Base-by-base conservation (phyloP, 805 yeast species). In the Wickerhamiella siamensis region DNA sequence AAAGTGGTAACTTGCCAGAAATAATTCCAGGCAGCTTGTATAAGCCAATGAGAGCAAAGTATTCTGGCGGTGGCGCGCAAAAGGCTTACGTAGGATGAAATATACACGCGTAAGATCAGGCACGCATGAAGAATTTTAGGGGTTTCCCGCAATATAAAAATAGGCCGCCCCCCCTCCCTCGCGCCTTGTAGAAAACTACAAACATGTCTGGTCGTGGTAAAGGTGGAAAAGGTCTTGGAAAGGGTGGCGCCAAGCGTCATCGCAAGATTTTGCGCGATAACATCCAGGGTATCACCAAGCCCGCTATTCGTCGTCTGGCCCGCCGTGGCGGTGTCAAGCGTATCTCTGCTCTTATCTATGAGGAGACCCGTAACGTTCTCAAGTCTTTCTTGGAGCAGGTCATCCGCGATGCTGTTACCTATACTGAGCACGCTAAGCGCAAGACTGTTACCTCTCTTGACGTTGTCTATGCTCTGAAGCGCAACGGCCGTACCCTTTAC, bases 291-390 rank as follows among this genome's bases (percentile, higher is more conserved):
- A 88, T 88, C 66, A 88, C 98, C 51, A 88, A 88, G 79, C 98
- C 98, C 65, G 98, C 98, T 64, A 88, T 88, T 65, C 86, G 98
- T 77, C 88, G 98, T 83, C 81, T 88, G 61, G 98, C 98, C 41
- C 88, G 98, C 80, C 86, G 98, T 83, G 98, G 98, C 74, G 98
- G 98, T 87, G 98, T 88, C 65, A 88, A 88, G 81, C 95, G 98
- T 83, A 88, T 88, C 62, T 88, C 97, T 51, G 97, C 95, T 67
- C 74, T 87, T 65, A 88, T 88, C 67, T 88, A 88, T 75, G 98
- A 88, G 72, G 96, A 88, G 74, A 95, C 91, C 63, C 86, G 98
- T 76, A 87, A 81, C 57, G 96, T 91, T 56, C 75, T 88, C 56
- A 87, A 87, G 74, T 74, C 94, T 44, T 88, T 88, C 81, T 77